phyloP scores from a whole-genome alignment of 805 yeast genomes.

The Ogataea wickerhamii region DNA sequence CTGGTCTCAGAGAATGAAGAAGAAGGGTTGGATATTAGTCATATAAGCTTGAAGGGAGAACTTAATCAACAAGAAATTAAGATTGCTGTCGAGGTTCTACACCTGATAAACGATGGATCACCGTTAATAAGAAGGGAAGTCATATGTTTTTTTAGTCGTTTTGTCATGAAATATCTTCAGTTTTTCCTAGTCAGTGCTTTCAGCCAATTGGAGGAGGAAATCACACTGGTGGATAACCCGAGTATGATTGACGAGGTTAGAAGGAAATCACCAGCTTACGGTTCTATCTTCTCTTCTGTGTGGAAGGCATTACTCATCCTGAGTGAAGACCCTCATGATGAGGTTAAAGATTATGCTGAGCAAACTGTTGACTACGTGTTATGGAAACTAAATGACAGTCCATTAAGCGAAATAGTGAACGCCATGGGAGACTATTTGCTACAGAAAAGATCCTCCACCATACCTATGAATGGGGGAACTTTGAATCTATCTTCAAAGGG shows the following conservation, averaged over 20 bases:
- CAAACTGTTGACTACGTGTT: constrained; percentile 72
- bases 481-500: not conserved
- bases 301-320: constrained; percentile 83
- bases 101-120: constrained; percentile 80
- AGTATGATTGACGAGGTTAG: constrained; percentile 59
- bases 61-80: constrained; percentile 65
- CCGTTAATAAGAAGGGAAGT: constrained; percentile 85
- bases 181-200: constrained; percentile 86
- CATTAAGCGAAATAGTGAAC: constrained; percentile 57
- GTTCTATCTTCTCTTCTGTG: constrained; percentile 77
- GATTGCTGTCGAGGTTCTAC: constrained; percentile 63
- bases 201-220: constrained; percentile 77
- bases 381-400: constrained; percentile 59
- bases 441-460: constrained; percentile 38
- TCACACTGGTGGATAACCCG: constrained; percentile 60
- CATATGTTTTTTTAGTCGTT: constrained; percentile 69
- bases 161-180: constrained; percentile 63
- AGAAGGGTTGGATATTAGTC: constrained; percentile 32
- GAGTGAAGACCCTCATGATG: constrained; percentile 84
- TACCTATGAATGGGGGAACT: not conserved
- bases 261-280: constrained; percentile 74
- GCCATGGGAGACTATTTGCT: constrained; percentile 64
- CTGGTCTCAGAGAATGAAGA: constrained; percentile 42
- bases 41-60: constrained; percentile 32
- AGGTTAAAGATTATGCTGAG: constrained; percentile 70